Evolutionary conservation across 495 filamentous ascomycete species (phyloP).

Genomic region (Neurospora sublineolata): DNA sequence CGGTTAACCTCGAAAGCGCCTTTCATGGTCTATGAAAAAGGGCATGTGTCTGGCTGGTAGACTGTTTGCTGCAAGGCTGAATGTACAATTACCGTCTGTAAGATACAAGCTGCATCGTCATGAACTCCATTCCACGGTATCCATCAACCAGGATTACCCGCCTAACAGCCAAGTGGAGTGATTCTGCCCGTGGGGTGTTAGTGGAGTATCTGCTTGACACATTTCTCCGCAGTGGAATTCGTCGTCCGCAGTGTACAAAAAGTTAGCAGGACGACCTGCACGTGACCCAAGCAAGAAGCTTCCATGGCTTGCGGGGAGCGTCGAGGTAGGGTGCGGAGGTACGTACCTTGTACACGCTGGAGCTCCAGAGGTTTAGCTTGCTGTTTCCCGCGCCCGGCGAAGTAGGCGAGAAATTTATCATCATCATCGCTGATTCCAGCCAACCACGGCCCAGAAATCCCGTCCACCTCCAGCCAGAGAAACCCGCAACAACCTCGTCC

Average conservation of each 20-base stretch:
- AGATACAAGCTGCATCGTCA: background rate
- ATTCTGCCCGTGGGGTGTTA: background rate
- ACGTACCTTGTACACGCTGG: background rate
- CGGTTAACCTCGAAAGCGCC: background rate
- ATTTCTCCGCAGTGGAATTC: background rate
- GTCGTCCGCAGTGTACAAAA: background rate
- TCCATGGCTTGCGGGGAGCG: background rate
- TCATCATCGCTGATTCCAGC: slow-evolving; percentile 12
- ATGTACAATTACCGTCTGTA: background rate
- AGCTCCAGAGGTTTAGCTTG: background rate
- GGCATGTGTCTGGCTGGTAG: no score
- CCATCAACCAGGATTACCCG: background rate
- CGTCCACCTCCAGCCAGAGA: slow-evolving; percentile 2
- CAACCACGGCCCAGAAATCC: slow-evolving; percentile 5
- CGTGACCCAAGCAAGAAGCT: background rate
- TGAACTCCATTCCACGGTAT: background rate
- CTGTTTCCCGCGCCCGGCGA: background rate
- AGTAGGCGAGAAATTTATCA: slow-evolving; percentile 35
- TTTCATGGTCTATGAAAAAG: background rate
- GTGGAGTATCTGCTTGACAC: background rate
- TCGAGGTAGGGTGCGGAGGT: background rate
- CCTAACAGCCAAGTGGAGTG: background rate
- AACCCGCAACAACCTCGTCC: slow-evolving; percentile 7
- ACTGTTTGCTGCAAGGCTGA: background rate
- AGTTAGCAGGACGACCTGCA: background rate